Evolutionary conservation across 108 stramenopile species (phyloP).

Genomic region (Aurantiochytrium sp.): DNA sequence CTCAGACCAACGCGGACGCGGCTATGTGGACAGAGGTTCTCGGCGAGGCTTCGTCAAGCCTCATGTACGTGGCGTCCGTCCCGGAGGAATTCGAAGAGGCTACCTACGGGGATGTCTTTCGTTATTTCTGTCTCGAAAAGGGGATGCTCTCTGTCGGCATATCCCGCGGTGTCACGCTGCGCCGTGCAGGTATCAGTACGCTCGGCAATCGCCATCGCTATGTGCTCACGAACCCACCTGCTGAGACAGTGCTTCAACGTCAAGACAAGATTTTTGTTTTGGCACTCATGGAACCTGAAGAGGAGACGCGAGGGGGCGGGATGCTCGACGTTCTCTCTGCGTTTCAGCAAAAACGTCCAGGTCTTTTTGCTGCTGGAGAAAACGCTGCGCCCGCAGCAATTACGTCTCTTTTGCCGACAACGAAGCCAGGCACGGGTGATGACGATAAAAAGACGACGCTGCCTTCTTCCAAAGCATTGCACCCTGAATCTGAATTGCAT

Average conservation of each 20-base stretch:
- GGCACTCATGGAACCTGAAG: neutral
- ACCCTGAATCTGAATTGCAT: too few relatives aligned
- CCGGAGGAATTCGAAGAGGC: neutral
- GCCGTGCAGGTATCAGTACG: neutral
- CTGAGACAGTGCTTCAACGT: neutral
- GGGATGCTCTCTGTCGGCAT: neutral
- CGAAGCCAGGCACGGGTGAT: too few relatives aligned
- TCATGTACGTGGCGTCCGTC: neutral
- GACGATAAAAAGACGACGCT: too few relatives aligned
- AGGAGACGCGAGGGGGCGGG: neutral
- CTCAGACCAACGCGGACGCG: neutral
- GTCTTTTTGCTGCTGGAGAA: too few relatives aligned
- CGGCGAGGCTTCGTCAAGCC: neutral
- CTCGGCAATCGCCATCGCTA: slow-evolving; percentile 4
- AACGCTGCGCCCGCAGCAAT: too few relatives aligned
- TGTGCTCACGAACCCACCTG: neutral
- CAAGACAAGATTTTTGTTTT: neutral
- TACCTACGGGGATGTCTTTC: neutral
- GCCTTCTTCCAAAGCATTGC: too few relatives aligned
- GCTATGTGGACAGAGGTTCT: neutral
- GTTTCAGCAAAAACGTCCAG: too few relatives aligned
- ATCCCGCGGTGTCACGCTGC: neutral
- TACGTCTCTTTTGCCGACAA: too few relatives aligned
- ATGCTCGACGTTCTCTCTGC: neutral
- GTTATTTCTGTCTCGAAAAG: neutral